Evolutionary conservation across 176 grass and related monocot species (phyloP), one percentile per base, ranked within the genome.

Genomic region (Poa annua): DNA sequence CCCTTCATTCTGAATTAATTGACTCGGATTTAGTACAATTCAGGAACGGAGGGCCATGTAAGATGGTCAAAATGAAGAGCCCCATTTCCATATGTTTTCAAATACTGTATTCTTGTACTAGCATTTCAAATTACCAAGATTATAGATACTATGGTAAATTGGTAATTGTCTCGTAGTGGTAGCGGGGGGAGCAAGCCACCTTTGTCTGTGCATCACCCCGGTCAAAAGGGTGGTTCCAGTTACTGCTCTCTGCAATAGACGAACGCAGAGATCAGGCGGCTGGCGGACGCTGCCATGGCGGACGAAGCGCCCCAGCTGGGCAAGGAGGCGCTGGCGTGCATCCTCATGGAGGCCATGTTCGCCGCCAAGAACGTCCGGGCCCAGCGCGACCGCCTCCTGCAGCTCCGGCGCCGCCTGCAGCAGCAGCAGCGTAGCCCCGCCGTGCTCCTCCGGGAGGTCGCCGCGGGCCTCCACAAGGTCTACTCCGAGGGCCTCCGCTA

Each of bases 361-460:
- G 60, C 60, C 26, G 60, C 26, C 2, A 64, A 33, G 25, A 64
- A 33, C 25, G 11, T 64, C 25, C 25, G 13, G 13, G 12, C 60
- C 25, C 24, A 62, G 59, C 59, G 59, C 59, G 59, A 62, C 59
- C 59, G 59, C 59, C 59, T 62, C 59, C 24, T 62, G 59, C 24
- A 62, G 59, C 59, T 62, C 59, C 59, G 24, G 59, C 59, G 59
- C 59, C 59, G 24, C 2, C 60, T 64, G 60, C 26, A 33, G 56
- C 56, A 24, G 25, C 60, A 4, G 2, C n/a, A n/a, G n/a, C n/a
- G n/a, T n/a, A 0, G 5, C 24, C 3, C 3, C 60, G 13, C 13
- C 26, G 13, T 12, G 60, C 13, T 33, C 26, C 11, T 29, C 11
- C 60, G 16, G 60, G 60, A 63, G 60, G 5, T 64, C 60, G 4